Conservation (phyloP, 1,284 basidiomycete genomes). For the Rhodotorula sp. region DNA sequence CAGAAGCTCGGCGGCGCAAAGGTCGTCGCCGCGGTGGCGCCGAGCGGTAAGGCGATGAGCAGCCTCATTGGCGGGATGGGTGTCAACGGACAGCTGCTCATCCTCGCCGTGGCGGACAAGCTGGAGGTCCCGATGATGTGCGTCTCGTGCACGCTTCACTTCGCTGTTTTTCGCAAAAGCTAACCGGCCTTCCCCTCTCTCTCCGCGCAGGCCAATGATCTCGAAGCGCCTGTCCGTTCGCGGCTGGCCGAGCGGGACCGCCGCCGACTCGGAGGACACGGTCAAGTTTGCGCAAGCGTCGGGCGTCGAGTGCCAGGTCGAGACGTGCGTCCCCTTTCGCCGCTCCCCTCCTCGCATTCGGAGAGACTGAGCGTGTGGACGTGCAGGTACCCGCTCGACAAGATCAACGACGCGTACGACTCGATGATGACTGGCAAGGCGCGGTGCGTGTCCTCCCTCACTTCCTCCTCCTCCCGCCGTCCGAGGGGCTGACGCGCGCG, state of each 20-base stretch:
- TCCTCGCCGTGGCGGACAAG: slow-evolving; percentile 15
- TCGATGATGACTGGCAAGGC: slow-evolving; percentile 50
- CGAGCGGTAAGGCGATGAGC: slow-evolving; percentile 48
- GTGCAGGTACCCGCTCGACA: slow-evolving; percentile 49
- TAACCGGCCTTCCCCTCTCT: neutral
- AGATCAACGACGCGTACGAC: slow-evolving; percentile 52
- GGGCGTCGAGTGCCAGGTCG: slow-evolving; percentile 51
- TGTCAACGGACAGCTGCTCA: slow-evolving; percentile 50
- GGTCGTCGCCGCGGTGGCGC: slow-evolving; percentile 48
- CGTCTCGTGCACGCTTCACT: neutral
- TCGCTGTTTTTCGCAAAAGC: no score
- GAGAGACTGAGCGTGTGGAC: no score
- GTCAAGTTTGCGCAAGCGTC: slow-evolving; percentile 48
- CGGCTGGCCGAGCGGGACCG: slow-evolving; percentile 51
- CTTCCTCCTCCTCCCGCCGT: neutral
- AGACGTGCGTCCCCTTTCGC: slow-evolving; percentile 25
- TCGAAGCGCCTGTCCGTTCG: slow-evolving; percentile 49
- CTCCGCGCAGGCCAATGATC: slow-evolving; percentile 48
- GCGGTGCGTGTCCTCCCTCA: slow-evolving; percentile 11
- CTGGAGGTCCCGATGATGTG: slow-evolving; percentile 10
- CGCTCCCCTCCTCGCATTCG: neutral
- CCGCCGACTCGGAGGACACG: slow-evolving; percentile 50
- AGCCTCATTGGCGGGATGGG: slow-evolving; percentile 50
- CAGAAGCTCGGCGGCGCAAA: slow-evolving; percentile 51
- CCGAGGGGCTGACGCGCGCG: neutral